Evolutionary conservation across 139 green algal genomes (phyloP).

Genomic region (Parachlorella kessleri): DNA sequence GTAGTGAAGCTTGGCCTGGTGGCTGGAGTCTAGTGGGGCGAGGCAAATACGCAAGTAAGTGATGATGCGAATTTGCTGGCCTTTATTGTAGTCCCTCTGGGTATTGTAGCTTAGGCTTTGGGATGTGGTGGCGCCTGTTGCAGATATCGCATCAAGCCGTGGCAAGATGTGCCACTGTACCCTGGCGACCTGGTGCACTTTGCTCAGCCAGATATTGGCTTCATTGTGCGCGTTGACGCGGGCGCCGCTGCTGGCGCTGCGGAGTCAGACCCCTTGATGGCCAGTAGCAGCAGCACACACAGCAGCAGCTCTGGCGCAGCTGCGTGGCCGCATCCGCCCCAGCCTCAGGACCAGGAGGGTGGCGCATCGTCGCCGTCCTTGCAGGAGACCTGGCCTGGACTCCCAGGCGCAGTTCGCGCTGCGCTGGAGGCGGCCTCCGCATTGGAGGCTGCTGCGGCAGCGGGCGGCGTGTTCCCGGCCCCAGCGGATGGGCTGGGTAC

Average conservation of each 20-base stretch:
- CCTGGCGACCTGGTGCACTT: conserved; percentile 44
- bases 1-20: too few relatives aligned
- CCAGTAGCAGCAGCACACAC: not conserved
- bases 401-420: not conserved
- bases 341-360: too few relatives aligned
- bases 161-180: conserved; percentile 29
- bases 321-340: not conserved
- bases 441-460: conserved; percentile 32
- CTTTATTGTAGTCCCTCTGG: too few relatives aligned
- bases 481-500: not conserved
- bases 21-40: too few relatives aligned
- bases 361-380: too few relatives aligned
- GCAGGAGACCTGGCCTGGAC: too few relatives aligned
- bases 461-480: conserved; percentile 30
- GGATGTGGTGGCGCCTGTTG: too few relatives aligned
- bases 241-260: not conserved
- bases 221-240: conserved; percentile 24
- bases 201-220: conserved; percentile 33
- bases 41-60: too few relatives aligned
- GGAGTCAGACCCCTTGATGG: not conserved
- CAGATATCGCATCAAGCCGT: conserved; percentile 11
- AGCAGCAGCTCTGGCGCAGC: not conserved
- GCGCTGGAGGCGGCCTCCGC: not conserved
- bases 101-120: too few relatives aligned
- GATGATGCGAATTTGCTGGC: too few relatives aligned